A percentile compares a stretch with the other conserved stretches of the same genome.
These are phyloP conservation scores for Wickerhamomyces sp. DNA, from an alignment of 1,139 yeast species.

Conservation along the genomic window DNA sequence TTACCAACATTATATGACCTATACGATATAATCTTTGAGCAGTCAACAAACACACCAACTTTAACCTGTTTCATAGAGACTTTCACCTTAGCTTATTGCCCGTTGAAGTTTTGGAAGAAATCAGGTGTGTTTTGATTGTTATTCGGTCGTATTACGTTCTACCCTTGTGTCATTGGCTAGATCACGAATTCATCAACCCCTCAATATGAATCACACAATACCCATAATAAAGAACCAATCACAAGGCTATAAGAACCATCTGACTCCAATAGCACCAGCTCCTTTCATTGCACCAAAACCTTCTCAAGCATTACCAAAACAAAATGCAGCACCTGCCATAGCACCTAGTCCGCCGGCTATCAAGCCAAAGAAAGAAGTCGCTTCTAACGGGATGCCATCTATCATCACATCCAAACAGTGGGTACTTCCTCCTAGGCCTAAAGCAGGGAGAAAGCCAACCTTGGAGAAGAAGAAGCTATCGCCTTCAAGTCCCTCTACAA, in stretches of 20 bases:
- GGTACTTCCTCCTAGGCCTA: conserved; percentile 63
- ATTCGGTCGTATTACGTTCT: too few relatives aligned
- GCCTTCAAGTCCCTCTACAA: conserved; percentile 3
- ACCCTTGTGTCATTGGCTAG: too few relatives aligned
- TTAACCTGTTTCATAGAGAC: too few relatives aligned
- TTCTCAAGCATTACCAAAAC: conserved; percentile 18
- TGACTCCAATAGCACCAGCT: conserved; percentile 20
- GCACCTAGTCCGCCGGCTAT: neutral
- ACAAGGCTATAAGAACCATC: conserved; percentile 8
- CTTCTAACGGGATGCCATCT: conserved; percentile 9
- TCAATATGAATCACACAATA: conserved; percentile 9
- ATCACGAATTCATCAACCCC: too few relatives aligned
- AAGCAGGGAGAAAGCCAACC: conserved; percentile 51
- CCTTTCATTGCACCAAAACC: conserved; percentile 19
- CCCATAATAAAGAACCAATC: conserved; percentile 14
- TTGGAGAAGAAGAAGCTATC: conserved; percentile 16
- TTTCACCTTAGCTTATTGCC: too few relatives aligned
- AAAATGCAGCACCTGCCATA: neutral
- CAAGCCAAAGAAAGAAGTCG: conserved; percentile 3
- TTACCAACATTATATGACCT: too few relatives aligned
- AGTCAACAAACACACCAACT: too few relatives aligned
- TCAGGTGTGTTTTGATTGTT: too few relatives aligned
- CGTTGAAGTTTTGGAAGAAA: too few relatives aligned
- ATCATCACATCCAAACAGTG: conserved; percentile 52
- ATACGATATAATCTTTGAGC: too few relatives aligned